Percentiles rank a stretch among this genome's conserved stretches.
These are phyloP conservation scores for Musa troglodytarum DNA, from an alignment of 176 grass and related monocot genomes.

Conservation along the genomic window DNA sequence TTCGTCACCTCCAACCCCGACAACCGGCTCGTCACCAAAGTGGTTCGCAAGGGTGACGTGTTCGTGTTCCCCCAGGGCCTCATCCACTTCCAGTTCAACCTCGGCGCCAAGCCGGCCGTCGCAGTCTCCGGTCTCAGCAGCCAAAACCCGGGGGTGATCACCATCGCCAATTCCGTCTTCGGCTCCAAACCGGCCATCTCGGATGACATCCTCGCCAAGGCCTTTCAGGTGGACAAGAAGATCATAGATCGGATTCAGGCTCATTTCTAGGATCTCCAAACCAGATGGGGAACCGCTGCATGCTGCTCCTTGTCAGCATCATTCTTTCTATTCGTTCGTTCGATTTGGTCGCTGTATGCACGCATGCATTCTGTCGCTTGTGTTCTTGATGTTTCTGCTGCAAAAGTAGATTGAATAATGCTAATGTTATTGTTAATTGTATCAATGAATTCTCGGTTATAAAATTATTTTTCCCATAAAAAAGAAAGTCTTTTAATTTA, in stretches of 20 bases:
- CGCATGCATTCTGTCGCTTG: too few relatives aligned
- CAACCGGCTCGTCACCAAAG: conserved; percentile 23
- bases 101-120: conserved; percentile 24
- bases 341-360: too few relatives aligned
- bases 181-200: conserved; percentile 40
- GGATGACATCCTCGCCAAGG: conserved; percentile 49
- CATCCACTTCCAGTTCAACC: conserved; percentile 51
- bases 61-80: conserved; percentile 46
- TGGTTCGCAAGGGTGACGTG: conserved; percentile 24
- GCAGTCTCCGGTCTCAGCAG: conserved; percentile 41
- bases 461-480: too few relatives aligned
- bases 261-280: neutral
- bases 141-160: conserved; percentile 41
- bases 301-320: neutral
- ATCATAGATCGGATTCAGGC: conserved; percentile 19
- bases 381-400: too few relatives aligned
- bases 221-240: conserved; percentile 31
- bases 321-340: too few relatives aligned
- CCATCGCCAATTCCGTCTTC: conserved; percentile 43
- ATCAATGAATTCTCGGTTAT: too few relatives aligned
- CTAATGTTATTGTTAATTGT: too few relatives aligned
- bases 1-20: conserved; percentile 33
- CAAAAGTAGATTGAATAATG: too few relatives aligned
- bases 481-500: too few relatives aligned
- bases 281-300: too few relatives aligned